Evolutionary conservation across 257 asterid species (phyloP), one percentile per base, ranked within the genome.

Genomic region (Solanum virginianum): DNA sequence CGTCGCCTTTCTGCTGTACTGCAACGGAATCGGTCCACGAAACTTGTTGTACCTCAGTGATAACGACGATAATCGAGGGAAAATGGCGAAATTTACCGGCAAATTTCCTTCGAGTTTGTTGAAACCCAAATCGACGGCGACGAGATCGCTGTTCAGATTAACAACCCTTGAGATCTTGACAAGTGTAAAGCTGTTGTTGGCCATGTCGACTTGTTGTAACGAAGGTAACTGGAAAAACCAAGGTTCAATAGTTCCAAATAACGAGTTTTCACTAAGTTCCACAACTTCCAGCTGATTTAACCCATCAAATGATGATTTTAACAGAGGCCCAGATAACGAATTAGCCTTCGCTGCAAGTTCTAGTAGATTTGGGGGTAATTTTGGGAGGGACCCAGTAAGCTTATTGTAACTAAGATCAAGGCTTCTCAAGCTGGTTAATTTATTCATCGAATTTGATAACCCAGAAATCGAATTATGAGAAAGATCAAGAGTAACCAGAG

Each of bases 341-440:
- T 96, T 96, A 13, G 93, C 91, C 80, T 93, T 96, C 4, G 89
- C 71, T 0, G 98, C 98, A 11, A 96, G 83, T 77, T 92, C 94
- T 85, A 87, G 88, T 18, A 96, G 90, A 77, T 91, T 92, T 10
- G 91, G 89, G 1, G 99, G 98, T 84, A 96, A 94, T n/a, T 81
- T 86, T 8, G 98, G 98, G 86, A 96, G 84, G 18, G 93, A 36
- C 4, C 97, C 98, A 47, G 91, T 85, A 89, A 96, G 89, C 72
- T 89, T 91, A 88, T 96, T 96, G 92, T 87, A 94, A 87, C 98
- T 93, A 14, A 96, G 53, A 70, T 96, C 99, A 59, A 96, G 90
- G 24, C 92, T 80, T 14, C 92, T 89, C 85, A 96, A 87, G 8
- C 79, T 85, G 26, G 87, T 24, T 75, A 96, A 87, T 32, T 88